Percentiles rank a stretch among this genome's conserved stretches.
Evolutionary conservation across 495 filamentous ascomycete species (phyloP).

Genomic region (Parmelia sp.): DNA sequence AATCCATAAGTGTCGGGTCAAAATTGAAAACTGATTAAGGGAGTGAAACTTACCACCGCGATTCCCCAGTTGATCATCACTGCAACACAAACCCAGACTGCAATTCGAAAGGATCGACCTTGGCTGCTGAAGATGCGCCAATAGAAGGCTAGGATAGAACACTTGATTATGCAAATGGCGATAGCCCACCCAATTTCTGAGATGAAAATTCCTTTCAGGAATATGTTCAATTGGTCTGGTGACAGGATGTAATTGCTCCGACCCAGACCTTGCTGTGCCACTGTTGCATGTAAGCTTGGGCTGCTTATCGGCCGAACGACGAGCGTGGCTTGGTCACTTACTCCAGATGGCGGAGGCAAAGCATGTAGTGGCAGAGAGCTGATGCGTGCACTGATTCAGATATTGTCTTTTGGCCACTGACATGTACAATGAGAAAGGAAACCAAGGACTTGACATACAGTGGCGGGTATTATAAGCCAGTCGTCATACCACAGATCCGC

Average conservation of each 20-base stretch:
- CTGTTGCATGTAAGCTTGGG: too few species aligned
- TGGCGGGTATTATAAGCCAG: constrained; percentile 34
- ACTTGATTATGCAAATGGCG: constrained; percentile 30
- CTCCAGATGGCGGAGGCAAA: too few species aligned
- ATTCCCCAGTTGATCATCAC: constrained; percentile 22
- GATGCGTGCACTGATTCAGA: too few species aligned
- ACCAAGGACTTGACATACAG: constrained; percentile 16
- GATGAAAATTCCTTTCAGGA: not conserved
- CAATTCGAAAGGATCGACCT: constrained; percentile 12
- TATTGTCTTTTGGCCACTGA: too few species aligned
- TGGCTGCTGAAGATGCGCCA: constrained; percentile 32
- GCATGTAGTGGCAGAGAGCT: too few species aligned
- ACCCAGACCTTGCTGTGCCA: too few species aligned
- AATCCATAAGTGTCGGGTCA: not conserved
- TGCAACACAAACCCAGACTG: constrained; percentile 30
- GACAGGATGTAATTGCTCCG: too few species aligned
- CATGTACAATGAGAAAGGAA: too few species aligned
- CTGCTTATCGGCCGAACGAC: too few species aligned
- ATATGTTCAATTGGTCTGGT: too few species aligned
- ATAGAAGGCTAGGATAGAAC: too few species aligned
- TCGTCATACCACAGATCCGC: constrained; percentile 30
- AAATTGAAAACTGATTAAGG: not conserved
- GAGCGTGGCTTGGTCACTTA: too few species aligned
- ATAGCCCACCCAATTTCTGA: constrained; percentile 26
- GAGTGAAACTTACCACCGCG: constrained; percentile 1